Conservation (phyloP, 2,329 filamentous ascomycete species). For the Tolypocladium ovalisporum region DNA sequence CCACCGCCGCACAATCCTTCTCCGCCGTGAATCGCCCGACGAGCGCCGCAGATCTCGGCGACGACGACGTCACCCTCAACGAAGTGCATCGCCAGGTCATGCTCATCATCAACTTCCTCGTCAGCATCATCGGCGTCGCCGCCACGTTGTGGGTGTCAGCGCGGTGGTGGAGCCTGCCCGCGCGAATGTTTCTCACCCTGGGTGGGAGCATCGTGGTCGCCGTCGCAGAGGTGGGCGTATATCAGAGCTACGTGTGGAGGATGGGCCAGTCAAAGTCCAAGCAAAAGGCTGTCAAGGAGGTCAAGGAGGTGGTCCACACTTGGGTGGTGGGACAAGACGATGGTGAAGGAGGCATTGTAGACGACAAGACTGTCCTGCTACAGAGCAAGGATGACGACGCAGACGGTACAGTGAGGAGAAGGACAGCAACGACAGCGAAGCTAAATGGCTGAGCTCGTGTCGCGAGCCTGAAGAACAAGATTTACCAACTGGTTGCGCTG, state of each 20-base stretch:
- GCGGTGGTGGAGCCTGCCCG: constrained; percentile 63
- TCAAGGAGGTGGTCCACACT: constrained; percentile 58
- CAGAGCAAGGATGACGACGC: background rate
- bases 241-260: constrained; percentile 63
- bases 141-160: constrained; percentile 70
- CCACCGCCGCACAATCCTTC: constrained; percentile 42
- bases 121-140: constrained; percentile 73
- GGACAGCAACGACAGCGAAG: constrained; percentile 7
- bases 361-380: constrained; percentile 2
- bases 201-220: constrained; percentile 59
- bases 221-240: constrained; percentile 67
- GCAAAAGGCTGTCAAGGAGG: constrained; percentile 50
- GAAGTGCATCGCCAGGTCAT: constrained; percentile 74
- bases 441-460: background rate
- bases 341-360: constrained; percentile 8
- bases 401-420: constrained; percentile 12
- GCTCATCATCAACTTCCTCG: constrained; percentile 79
- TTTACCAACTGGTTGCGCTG: background rate
- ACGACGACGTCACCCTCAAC: constrained; percentile 57
- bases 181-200: constrained; percentile 60
- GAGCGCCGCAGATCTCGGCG: constrained; percentile 33
- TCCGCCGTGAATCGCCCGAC: constrained; percentile 40
- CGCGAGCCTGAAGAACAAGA: background rate
- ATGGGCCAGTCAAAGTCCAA: constrained; percentile 56
- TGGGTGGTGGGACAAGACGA: constrained; percentile 49